Evolutionary conservation across 1,284 basidiomycete genomes (phyloP), one percentile per base, ranked within the genome.

Genomic region (Ceratobasidium sp.): DNA sequence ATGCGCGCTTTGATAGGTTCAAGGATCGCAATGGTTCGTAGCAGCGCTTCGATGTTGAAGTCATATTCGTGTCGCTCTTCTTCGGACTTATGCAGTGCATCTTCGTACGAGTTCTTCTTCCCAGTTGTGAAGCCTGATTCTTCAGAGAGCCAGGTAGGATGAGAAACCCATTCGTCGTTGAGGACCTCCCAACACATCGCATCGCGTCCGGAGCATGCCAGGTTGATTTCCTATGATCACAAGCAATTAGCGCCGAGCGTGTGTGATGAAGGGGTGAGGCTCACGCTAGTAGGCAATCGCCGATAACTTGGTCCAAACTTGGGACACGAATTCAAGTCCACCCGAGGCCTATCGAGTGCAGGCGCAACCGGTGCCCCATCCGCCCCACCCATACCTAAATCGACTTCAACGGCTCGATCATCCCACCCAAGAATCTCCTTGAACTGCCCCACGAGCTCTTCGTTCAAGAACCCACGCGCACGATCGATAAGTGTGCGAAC

Each of bases 61-160:
- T 98, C 96, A 82, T 96, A 99, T 82, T 99, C 98, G 83, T 98
- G 95, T 30, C 98, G 90, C 81, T 99, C 98, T 81, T 99, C 98
- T 81, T 99, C 98, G 77, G 94, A 93, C 81, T 94, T 94, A 84
- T 99, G 96, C 72, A 99, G 86, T 0, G 94, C 94, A 79, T 98
- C 96, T 82, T 99, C 98, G 81, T 94, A 98, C 2, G 90, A 87
- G 81, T 98, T 99, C 85, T 98, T 98, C 86, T 97, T 97, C 83
- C 98, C 95, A 5, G 96, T 89, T 73, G 95, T 88, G 83, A 98
- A 98, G 1, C 94, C 94, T 0, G 93, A 88, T 77, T 98, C 95
- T 78, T 98, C 98, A 74, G 97, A 98, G 21, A 94, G 95, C 95
- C 95, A 98, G 0, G 95, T 97, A 0, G 97, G 97, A 81, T 99